Conservation (phyloP, 352 stramenopile species). For the Phytophthora europaea region DNA sequence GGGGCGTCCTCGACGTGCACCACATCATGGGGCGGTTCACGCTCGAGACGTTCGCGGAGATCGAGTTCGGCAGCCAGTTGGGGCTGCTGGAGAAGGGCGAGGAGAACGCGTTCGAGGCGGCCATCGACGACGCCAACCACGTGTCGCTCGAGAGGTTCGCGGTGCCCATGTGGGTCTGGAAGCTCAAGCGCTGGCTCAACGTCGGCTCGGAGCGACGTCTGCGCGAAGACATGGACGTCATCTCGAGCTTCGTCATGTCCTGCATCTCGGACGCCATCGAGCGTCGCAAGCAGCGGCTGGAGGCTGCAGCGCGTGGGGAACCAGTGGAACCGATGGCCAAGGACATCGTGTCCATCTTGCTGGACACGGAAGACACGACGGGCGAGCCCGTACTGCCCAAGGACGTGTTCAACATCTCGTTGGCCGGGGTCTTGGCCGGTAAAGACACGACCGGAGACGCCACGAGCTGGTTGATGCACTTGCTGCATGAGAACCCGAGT, state of each 20-base stretch:
- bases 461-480: conserved; percentile 68
- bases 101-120: conserved; percentile 48
- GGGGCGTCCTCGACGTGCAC: conserved; percentile 36
- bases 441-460: conserved; percentile 68
- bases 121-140: conserved; percentile 47
- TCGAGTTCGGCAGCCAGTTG: conserved; percentile 54
- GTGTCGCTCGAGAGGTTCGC: conserved; percentile 39
- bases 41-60: conserved; percentile 56
- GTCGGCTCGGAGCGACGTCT: conserved; percentile 41
- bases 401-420: conserved; percentile 70
- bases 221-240: conserved; percentile 31
- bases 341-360: conserved; percentile 50
- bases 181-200: conserved; percentile 56
- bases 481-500: conserved; percentile 60
- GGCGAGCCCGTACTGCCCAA: conserved; percentile 31
- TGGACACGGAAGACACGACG: conserved; percentile 39
- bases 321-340: conserved; percentile 26
- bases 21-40: conserved; percentile 51
- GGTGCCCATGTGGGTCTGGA: conserved; percentile 52
- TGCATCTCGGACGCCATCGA: conserved; percentile 37
- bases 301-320: conserved; percentile 31
- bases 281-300: conserved; percentile 21
- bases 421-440: conserved; percentile 72
- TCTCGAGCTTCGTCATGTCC: conserved; percentile 41
- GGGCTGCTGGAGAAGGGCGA: conserved; percentile 38